phyloP scores from a whole-genome alignment of 2,329 filamentous ascomycete species.

The Diaporthe amygdali region DNA sequence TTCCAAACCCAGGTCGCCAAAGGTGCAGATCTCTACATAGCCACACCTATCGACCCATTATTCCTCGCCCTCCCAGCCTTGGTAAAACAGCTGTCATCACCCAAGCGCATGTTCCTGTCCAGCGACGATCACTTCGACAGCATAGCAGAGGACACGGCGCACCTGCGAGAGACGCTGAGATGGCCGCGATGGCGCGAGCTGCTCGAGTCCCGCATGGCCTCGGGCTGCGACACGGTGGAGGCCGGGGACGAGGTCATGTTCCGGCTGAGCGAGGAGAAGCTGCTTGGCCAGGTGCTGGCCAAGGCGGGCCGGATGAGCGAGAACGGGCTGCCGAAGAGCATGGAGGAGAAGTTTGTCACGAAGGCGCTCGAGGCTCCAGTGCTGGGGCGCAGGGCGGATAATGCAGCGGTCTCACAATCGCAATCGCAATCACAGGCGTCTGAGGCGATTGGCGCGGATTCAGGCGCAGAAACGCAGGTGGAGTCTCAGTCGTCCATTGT shows the following conservation, averaged over 20 bases:
- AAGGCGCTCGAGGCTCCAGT: constrained; percentile 79
- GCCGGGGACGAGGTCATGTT: constrained; percentile 87
- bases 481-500: constrained; percentile 50
- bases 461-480: constrained; percentile 14
- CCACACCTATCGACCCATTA: constrained; percentile 82
- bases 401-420: constrained; percentile 31
- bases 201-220: constrained; percentile 70
- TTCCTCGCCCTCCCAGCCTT: constrained; percentile 84
- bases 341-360: constrained; percentile 85
- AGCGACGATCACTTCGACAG: constrained; percentile 75
- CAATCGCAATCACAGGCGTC: constrained; percentile 37
- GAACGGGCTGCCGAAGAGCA: constrained; percentile 71
- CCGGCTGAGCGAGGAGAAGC: constrained; percentile 74
- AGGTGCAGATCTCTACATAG: constrained; percentile 77
- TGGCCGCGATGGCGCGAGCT: constrained; percentile 51
- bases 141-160: constrained; percentile 58
- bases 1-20: constrained; percentile 58
- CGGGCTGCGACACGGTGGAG: constrained; percentile 81
- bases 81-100: constrained; percentile 43
- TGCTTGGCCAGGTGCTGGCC: constrained; percentile 65
- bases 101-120: constrained; percentile 70
- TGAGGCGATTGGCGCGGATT: constrained; percentile 31
- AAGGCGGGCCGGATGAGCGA: constrained; percentile 77
- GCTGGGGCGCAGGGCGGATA: constrained; percentile 64
- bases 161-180: constrained; percentile 59